Percentiles rank a stretch among this genome's conserved stretches.
Conservation (phyloP, 768 basidiomycete genomes). For the Trametes cingulata region DNA sequence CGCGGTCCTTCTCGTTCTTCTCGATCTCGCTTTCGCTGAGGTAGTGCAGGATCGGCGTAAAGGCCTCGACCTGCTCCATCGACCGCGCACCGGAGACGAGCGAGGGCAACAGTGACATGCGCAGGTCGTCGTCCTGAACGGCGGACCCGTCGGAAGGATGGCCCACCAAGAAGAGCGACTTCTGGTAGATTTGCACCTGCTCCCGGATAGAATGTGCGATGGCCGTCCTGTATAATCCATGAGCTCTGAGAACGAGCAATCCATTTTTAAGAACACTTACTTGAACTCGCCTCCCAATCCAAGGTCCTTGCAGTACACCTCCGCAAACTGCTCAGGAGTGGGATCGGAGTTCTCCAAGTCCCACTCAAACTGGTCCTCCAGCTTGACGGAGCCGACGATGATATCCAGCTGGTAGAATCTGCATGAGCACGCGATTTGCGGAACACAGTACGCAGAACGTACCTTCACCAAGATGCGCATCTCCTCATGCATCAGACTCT, state of each 20-base stretch:
- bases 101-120: constrained; percentile 85
- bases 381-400: constrained; percentile 87
- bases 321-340: constrained; percentile 91
- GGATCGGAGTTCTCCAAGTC: constrained; percentile 80
- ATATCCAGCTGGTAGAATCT: constrained; percentile 75
- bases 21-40: constrained; percentile 90
- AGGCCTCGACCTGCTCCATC: constrained; percentile 73
- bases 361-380: constrained; percentile 99
- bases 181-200: constrained; percentile 89
- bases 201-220: constrained; percentile 96
- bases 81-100: constrained; percentile 70
- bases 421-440: background rate
- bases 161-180: constrained; percentile 87
- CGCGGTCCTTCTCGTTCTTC: constrained; percentile 86
- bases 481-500: constrained; percentile 73
- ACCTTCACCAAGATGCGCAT: constrained; percentile 93
- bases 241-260: background rate
- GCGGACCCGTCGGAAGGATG: constrained; percentile 79
- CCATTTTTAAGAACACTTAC: constrained; percentile 46
- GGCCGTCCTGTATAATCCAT: constrained; percentile 65
- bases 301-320: constrained; percentile 80
- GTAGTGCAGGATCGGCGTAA: constrained; percentile 87
- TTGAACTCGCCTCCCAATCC: constrained; percentile 92
- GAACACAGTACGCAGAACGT: constrained; percentile 26
- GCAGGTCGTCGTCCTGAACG: constrained; percentile 89